Evolutionary conservation across 2,329 filamentous ascomycete species (phyloP), one percentile per base, ranked within the genome.

Genomic region (Aspergillaceae sp.): DNA sequence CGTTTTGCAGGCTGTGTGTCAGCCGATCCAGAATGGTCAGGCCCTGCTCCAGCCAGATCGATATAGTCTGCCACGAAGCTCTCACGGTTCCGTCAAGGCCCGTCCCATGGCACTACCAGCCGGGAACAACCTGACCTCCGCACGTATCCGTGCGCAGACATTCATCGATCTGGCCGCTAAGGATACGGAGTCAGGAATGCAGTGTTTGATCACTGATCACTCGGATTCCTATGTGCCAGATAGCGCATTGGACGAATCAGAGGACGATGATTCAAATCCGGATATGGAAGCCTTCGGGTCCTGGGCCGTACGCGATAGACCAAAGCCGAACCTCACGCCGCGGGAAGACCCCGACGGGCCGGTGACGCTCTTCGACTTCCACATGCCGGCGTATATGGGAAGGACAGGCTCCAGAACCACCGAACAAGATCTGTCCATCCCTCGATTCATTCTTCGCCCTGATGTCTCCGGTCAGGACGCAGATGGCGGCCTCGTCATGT

Each of bases 91-190:
- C 9, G 60, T 70, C 34, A 65, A 56, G 29, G 66, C 61, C 33
- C 60, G 67, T 9, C 67, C 67, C 4, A 55, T 68, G 45, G 68
- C 67, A 7, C 55, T 71, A 8, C 68, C 68, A 2, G 59, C 60
- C 5, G 68, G 67, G 7, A 72, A 70, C 42, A 72, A 71, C 41
- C 44, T 73, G 49, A 70, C 63, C 2, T 69, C 64, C 4, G 66
- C 70, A 10, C 67, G 69, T 7, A 69, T 72, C 36, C 67, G 70
- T 19, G 69, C 69, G 2, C 68, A 71, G 46, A 68, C 63, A 4
- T 70, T 70, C 34, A 71, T 72, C 19, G 68, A 72, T 29, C 68
- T 65, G 58, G 65, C 66, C 2, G 58, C 59, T 4, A 70, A 67
- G 50, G 66, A 70, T 40, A 64, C 58, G 2, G 67, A 70, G 45